Conservation (phyloP, 257 asterid species). For the Solanum chmielewskii region DNA sequence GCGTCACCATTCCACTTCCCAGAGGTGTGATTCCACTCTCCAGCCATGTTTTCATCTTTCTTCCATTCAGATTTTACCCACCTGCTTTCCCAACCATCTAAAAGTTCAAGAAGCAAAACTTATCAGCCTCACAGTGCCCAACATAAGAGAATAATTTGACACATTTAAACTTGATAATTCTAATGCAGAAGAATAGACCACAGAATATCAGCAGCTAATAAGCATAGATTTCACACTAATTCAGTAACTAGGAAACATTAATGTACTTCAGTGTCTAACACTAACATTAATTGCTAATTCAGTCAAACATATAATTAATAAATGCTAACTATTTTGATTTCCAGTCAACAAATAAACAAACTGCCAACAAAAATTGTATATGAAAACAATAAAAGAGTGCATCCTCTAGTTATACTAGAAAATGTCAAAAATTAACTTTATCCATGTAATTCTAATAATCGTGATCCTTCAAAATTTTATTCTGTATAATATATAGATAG, state of each 20-base stretch:
- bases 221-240: background rate
- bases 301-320: background rate
- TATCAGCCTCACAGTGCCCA: slow-evolving; percentile 6
- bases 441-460: background rate
- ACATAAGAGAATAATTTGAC: background rate
- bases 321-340: background rate
- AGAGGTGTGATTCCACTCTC: slow-evolving; percentile 95
- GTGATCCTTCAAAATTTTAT: background rate
- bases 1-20: slow-evolving; percentile 92
- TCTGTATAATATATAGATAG: background rate
- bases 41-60: slow-evolving; percentile 85
- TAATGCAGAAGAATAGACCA: background rate
- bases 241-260: background rate
- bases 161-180: background rate
- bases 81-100: slow-evolving; percentile 87
- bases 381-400: background rate
- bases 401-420: background rate
- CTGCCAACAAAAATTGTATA: background rate
- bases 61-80: slow-evolving; percentile 99
- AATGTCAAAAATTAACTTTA: background rate
- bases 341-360: background rate
- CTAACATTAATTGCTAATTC: background rate
- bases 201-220: background rate
- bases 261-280: background rate
- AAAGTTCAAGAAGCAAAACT: background rate